Evolutionary conservation across 169 alveolate species (phyloP).

Genomic region (Cystoisospora suis): DNA sequence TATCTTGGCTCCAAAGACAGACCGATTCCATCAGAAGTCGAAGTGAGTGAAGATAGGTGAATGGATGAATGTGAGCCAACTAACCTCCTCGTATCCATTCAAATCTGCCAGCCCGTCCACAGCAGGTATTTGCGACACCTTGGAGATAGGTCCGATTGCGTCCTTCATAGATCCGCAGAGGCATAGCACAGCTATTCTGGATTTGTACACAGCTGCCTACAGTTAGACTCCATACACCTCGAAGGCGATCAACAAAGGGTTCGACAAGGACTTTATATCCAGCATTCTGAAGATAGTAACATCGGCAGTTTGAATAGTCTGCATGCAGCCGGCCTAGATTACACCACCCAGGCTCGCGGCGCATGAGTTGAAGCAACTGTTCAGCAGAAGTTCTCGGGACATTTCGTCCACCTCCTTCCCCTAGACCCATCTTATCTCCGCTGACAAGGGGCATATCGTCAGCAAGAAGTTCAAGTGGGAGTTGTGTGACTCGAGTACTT

Average conservation of each 20-base stretch:
- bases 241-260: slow-evolving; percentile 70
- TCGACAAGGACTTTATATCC: slow-evolving; percentile 73
- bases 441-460: slow-evolving; percentile 56
- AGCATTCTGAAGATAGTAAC: slow-evolving; percentile 63
- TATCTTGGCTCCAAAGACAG: too few species aligned
- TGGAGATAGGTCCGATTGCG: slow-evolving; percentile 67
- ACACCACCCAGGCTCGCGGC: slow-evolving; percentile 64
- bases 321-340: slow-evolving; percentile 61
- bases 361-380: slow-evolving; percentile 43
- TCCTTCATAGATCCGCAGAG: slow-evolving; percentile 72
- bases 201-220: slow-evolving; percentile 76
- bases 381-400: slow-evolving; percentile 16
- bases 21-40: too few species aligned
- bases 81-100: slow-evolving; percentile 3
- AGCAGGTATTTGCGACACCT: slow-evolving; percentile 56
- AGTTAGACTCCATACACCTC: slow-evolving; percentile 72
- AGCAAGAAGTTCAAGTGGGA: slow-evolving; percentile 47
- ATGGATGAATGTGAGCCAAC: too few species aligned
- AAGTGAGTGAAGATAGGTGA: too few species aligned
- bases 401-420: background rate
- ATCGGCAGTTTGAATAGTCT: slow-evolving; percentile 59
- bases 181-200: slow-evolving; percentile 70
- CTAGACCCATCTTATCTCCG: background rate
- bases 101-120: background rate
- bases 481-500: slow-evolving; percentile 50